These are phyloP conservation scores for Arthrobotrys sphaeroides DNA, from an alignment of 2,329 filamentous ascomycete species.

Conservation along the genomic window DNA sequence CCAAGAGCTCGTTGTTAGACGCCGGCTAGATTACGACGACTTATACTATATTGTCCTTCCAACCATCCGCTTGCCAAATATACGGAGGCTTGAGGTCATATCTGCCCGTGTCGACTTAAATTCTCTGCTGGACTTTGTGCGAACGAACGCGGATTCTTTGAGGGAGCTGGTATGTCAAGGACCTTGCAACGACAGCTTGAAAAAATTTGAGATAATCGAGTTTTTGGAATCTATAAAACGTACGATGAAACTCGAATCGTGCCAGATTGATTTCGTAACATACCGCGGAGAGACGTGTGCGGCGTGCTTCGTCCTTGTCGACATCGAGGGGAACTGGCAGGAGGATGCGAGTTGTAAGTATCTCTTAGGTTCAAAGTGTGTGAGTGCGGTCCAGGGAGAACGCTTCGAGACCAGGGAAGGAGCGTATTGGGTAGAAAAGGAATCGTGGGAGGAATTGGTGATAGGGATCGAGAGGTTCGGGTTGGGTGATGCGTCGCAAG, in stretches of 20 bases:
- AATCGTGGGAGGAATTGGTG: slow-evolving; percentile 28
- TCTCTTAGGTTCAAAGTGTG: slow-evolving; percentile 6
- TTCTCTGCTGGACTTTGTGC: not conserved
- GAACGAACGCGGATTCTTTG: slow-evolving; percentile 3
- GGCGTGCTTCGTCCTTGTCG: slow-evolving; percentile 6
- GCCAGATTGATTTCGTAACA: slow-evolving; percentile 1
- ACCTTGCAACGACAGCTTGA: not conserved
- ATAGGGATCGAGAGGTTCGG: not conserved
- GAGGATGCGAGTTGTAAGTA: slow-evolving; percentile 12
- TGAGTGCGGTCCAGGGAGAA: not conserved
- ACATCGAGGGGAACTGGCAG: slow-evolving; percentile 4
- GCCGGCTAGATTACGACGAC: too few relatives aligned
- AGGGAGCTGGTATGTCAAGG: slow-evolving; percentile 17
- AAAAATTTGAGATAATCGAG: not conserved
- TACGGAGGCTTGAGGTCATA: slow-evolving; percentile 14
- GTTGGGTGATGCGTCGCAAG: too few relatives aligned
- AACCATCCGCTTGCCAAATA: not conserved
- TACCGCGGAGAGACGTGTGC: too few relatives aligned
- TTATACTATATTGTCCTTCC: not conserved
- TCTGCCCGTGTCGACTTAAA: not conserved
- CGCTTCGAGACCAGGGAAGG: not conserved
- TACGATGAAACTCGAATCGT: not conserved
- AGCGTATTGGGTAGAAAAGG: not conserved
- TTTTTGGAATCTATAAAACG: not conserved
- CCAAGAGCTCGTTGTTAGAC: slow-evolving; percentile 18